Evolutionary conservation across 345 rosid genomes (phyloP).

Genomic region (Leavenworthia alabamica): DNA sequence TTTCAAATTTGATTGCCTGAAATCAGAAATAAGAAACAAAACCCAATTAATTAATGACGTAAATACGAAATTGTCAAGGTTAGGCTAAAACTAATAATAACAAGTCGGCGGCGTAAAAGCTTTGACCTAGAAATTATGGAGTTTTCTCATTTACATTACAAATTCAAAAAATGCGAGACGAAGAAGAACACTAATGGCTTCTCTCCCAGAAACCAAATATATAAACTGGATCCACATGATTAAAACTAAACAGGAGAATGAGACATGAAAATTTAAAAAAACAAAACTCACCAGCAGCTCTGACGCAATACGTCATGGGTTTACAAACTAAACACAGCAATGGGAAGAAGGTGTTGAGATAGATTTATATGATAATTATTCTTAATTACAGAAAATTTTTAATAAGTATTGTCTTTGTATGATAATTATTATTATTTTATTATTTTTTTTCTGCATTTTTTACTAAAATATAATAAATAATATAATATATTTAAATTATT

Average conservation of each 20-base stretch:
- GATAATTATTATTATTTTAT: no score
- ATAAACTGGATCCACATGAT: neutral
- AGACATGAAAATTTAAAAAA: constrained; percentile 2
- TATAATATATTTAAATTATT: no score
- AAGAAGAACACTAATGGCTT: constrained; percentile 3
- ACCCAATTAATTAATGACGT: neutral
- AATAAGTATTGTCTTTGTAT: no score
- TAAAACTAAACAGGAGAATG: neutral
- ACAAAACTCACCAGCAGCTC: constrained; percentile 28
- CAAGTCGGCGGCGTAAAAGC: constrained; percentile 10
- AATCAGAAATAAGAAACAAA: constrained; percentile 10
- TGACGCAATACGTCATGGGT: constrained; percentile 12
- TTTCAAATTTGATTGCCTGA: constrained; percentile 24
- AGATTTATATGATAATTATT: constrained; percentile 7
- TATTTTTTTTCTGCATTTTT: no score
- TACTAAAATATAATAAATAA: no score
- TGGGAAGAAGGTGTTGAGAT: neutral
- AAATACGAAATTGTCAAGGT: constrained; percentile 11
- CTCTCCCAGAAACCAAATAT: neutral
- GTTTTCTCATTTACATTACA: neutral
- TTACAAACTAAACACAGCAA: constrained; percentile 17
- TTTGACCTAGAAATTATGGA: constrained; percentile 20
- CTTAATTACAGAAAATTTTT: neutral
- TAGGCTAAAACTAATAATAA: neutral
- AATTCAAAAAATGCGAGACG: neutral